Conservation (phyloP, 371 early-diverging fungal species). For the Mucor lusitanicus region DNA sequence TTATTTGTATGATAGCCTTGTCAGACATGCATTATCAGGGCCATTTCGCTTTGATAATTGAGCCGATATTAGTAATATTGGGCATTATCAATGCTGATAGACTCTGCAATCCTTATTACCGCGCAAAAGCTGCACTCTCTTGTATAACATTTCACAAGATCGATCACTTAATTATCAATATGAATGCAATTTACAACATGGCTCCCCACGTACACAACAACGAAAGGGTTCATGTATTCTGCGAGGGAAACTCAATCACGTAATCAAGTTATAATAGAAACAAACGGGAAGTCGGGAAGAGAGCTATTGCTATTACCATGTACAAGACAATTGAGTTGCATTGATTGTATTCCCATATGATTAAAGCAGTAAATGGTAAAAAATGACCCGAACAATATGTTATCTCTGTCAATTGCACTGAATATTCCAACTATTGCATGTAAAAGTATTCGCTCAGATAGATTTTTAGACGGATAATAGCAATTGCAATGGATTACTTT, state of each 20-base stretch:
- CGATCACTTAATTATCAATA: not conserved
- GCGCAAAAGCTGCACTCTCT: not conserved
- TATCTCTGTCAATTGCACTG: too few species aligned
- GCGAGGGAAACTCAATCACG: too few species aligned
- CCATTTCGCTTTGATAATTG: not conserved
- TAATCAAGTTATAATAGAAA: too few species aligned
- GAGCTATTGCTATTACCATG: too few species aligned
- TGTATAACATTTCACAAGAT: not conserved
- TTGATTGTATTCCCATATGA: too few species aligned
- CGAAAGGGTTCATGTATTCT: too few species aligned
- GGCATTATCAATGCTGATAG: not conserved
- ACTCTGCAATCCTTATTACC: not conserved
- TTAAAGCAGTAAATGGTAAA: too few species aligned
- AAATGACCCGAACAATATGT: too few species aligned
- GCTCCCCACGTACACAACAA: not conserved
- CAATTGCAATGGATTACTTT: not conserved
- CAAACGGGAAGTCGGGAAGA: too few species aligned
- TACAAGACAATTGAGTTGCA: too few species aligned
- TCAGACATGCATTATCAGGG: not conserved
- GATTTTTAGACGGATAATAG: not conserved
- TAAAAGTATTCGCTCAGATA: too few species aligned
- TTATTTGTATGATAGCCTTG: not conserved
- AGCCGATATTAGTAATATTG: not conserved
- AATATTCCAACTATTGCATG: too few species aligned
- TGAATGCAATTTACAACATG: not conserved